Evolutionary conservation across 805 yeast species (phyloP), one percentile per base, ranked within the genome.

Genomic region (Nakazawaea siamensis): DNA sequence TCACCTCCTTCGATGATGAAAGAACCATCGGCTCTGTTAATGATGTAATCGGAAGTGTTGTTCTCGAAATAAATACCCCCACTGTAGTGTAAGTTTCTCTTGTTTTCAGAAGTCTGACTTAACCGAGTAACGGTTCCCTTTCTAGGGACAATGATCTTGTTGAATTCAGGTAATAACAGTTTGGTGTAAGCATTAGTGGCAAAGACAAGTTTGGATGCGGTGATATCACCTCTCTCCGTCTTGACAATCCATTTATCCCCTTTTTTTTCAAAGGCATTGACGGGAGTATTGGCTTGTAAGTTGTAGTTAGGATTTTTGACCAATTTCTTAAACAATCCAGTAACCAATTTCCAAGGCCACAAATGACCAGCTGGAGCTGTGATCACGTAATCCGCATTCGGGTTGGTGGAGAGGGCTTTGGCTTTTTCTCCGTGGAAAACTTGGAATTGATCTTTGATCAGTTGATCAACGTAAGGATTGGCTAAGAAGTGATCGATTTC

Each of bases 331-430:
- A 66, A 42, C 2, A 68, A 35, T 2, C 51, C 46, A 6, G 51
- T 48, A 31, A 63, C 52, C 2, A 68, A 46, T 41, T 60, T 60
- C 47, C 66, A 63, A 3, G 72, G 69, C 58, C 70, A 65, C 33
- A 67, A 48, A 10, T 62, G 57, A 5, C 64, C 64, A 2, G 69
- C 68, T 2, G 68, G 64, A 35, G 54, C 57, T 1, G 58, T 49
- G 17, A 64, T 33, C 10, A 58, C 55, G 12, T 59, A 56, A 11
- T 46, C 41, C 12, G 60, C 47, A 4, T 45, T 38, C 9, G 42
- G 49, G 20, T 48, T 49, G 21, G 60, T 53, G 4, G 58, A 48
- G 16, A 52, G 37, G 10, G 44, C 31, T 31, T 39, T 45, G 8
- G 59, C 58, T 6, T 33, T 41, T n/a, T 57, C 59, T n/a, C 64